These are phyloP conservation scores for Amanita muscaria DNA, from an alignment of 768 basidiomycete species.

Conservation along the genomic window DNA sequence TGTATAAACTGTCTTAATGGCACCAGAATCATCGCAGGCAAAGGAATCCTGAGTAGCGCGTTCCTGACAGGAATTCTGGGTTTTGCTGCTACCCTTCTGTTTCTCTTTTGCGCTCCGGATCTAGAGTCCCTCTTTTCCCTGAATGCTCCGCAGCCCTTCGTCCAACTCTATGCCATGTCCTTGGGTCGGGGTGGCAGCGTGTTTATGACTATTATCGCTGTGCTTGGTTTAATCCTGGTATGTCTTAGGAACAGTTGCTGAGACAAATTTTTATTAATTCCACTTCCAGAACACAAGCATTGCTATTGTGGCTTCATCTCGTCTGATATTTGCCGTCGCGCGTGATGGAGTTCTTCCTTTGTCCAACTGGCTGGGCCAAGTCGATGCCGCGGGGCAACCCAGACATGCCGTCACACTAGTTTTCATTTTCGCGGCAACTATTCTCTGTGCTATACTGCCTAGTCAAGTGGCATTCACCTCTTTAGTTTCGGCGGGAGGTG, in stretches of 20 bases:
- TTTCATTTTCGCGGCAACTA: slow-evolving; percentile 59
- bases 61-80: slow-evolving; percentile 74
- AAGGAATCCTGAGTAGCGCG: slow-evolving; percentile 73
- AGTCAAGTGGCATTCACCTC: slow-evolving; percentile 91
- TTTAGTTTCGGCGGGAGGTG: slow-evolving; percentile 75
- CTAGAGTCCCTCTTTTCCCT: slow-evolving; percentile 67
- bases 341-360: slow-evolving; percentile 86
- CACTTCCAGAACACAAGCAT: slow-evolving; percentile 68
- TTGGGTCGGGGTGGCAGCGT: slow-evolving; percentile 71
- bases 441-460: slow-evolving; percentile 85
- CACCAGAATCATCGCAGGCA: slow-evolving; percentile 63
- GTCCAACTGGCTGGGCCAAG: slow-evolving; percentile 73
- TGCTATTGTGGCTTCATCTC: slow-evolving; percentile 80
- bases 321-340: slow-evolving; percentile 88
- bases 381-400: slow-evolving; percentile 66
- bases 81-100: slow-evolving; percentile 69
- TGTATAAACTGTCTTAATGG: slow-evolving; percentile 4
- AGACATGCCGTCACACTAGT: slow-evolving; percentile 84
- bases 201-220: slow-evolving; percentile 83
- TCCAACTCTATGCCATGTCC: slow-evolving; percentile 78
- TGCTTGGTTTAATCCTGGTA: slow-evolving; percentile 79
- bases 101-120: slow-evolving; percentile 80
- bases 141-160: slow-evolving; percentile 84
- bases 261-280: neutral
- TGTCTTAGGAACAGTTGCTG: slow-evolving; percentile 12